A percentile compares a stretch with the other conserved stretches of the same genome.
Conservation (phyloP, 805 yeast genomes). For the Candida insectalens region DNA sequence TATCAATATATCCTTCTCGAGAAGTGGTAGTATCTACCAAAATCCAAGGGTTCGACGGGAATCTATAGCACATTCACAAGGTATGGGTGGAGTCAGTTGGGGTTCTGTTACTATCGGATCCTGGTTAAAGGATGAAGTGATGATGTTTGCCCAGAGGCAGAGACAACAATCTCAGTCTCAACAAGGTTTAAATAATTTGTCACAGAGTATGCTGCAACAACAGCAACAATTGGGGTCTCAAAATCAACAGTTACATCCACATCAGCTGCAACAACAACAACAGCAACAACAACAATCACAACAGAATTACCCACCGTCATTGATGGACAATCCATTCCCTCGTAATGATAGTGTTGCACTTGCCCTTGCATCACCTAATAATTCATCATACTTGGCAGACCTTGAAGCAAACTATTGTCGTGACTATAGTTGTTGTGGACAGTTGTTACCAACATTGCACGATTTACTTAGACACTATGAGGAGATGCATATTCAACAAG, state of each 20-base stretch:
- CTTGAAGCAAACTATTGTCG: slow-evolving; percentile 93
- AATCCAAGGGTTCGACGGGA: slow-evolving; percentile 67
- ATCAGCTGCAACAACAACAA: slow-evolving; percentile 11
- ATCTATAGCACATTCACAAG: slow-evolving; percentile 90
- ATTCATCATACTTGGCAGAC: slow-evolving; percentile 79
- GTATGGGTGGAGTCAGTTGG: slow-evolving; percentile 98
- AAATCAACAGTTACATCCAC: slow-evolving; percentile 5
- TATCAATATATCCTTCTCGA: slow-evolving; percentile 27
- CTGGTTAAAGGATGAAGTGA: slow-evolving; percentile 91
- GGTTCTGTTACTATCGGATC: slow-evolving; percentile 92
- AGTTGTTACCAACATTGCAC: slow-evolving; percentile 82
- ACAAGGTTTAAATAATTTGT: slow-evolving; percentile 3
- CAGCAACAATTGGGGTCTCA: slow-evolving; percentile 3
- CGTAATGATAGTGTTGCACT: slow-evolving; percentile 20
- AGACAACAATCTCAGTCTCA: not conserved
- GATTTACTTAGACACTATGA: slow-evolving; percentile 92
- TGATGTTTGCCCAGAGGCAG: slow-evolving; percentile 30
- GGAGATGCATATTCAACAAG: slow-evolving; percentile 76
- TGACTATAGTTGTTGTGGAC: slow-evolving; percentile 95
- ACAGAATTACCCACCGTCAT: slow-evolving; percentile 8
- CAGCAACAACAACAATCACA: not conserved
- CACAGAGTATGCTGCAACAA: not conserved
- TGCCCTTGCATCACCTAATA: slow-evolving; percentile 39
- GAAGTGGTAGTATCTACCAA: slow-evolving; percentile 28
- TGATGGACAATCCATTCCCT: slow-evolving; percentile 8